Evolutionary conservation across 164 flowering plant genomes (phyloP).

Genomic region (Pachysandra terminalis): DNA sequence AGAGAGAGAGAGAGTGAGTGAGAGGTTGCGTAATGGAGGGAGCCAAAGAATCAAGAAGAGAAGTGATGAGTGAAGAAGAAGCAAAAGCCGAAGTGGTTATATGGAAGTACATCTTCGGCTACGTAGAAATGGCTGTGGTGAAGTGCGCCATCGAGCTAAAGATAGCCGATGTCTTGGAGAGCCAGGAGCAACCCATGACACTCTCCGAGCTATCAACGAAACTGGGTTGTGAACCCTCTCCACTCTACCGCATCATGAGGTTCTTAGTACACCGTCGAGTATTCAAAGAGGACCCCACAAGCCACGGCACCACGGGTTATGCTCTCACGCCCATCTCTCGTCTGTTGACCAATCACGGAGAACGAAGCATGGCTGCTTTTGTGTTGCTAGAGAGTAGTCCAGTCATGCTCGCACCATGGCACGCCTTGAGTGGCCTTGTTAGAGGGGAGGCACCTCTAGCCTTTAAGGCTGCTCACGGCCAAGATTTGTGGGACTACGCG

Average conservation of each 20-base stretch:
- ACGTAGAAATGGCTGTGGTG: slow-evolving; percentile 38
- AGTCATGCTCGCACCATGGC: slow-evolving; percentile 11
- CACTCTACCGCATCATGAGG: slow-evolving; percentile 49
- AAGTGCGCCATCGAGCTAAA: slow-evolving; percentile 67
- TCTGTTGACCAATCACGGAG: too few relatives aligned
- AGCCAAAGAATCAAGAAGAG: not conserved
- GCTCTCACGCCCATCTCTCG: too few relatives aligned
- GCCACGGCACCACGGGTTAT: too few relatives aligned
- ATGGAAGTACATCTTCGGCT: slow-evolving; percentile 55
- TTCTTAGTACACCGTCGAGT: too few relatives aligned
- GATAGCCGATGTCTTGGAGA: slow-evolving; percentile 47
- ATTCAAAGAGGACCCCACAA: too few relatives aligned
- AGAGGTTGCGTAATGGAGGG: too few relatives aligned
- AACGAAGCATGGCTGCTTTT: too few relatives aligned
- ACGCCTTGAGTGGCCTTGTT: not conserved
- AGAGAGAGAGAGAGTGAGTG: too few relatives aligned
- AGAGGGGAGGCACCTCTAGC: not conserved
- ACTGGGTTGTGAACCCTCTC: slow-evolving; percentile 28
- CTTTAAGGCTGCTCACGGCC: slow-evolving; percentile 10
- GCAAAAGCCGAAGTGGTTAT: slow-evolving; percentile 36
- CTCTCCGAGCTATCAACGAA: slow-evolving; percentile 36
- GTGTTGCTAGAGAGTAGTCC: too few relatives aligned
- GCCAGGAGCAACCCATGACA: slow-evolving; percentile 32
- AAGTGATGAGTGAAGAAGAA: slow-evolving; percentile 19
- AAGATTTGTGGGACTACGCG: slow-evolving; percentile 4